These are phyloP conservation scores for Aristolochia fimbriata DNA, from an alignment of 164 flowering plant genomes.

Conservation along the genomic window DNA sequence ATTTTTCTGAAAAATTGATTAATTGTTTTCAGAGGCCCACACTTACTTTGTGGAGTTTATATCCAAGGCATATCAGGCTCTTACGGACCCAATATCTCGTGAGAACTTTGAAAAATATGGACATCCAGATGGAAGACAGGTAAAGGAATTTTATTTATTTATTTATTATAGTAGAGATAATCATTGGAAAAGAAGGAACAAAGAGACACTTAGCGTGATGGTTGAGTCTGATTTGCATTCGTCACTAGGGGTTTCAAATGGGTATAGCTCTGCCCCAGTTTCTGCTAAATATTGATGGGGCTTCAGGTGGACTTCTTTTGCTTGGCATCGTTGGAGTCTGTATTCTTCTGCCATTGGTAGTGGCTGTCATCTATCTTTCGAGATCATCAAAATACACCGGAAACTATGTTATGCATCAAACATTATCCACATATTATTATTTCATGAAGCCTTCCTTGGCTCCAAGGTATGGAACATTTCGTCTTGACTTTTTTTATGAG, in stretches of 20 bases:
- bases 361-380: constrained; percentile 85
- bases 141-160: constrained; percentile 9
- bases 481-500: neutral
- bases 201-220: neutral
- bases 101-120: constrained; percentile 98
- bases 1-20: neutral
- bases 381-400: constrained; percentile 87
- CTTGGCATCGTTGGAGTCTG: constrained; percentile 90
- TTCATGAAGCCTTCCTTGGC: constrained; percentile 95
- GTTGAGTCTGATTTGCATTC: constrained; percentile 1
- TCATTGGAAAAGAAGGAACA: neutral
- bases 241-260: constrained; percentile 90
- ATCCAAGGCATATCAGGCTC: constrained; percentile 95
- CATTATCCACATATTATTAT: constrained; percentile 62
- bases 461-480: constrained; percentile 54
- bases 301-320: constrained; percentile 84
- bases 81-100: constrained; percentile 90
- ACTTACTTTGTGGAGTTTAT: constrained; percentile 84
- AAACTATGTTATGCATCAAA: constrained; percentile 92
- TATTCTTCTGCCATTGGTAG: constrained; percentile 81
- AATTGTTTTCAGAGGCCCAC: constrained; percentile 64
- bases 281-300: constrained; percentile 81
- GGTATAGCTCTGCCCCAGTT: constrained; percentile 96
- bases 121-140: constrained; percentile 99
- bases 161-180: no score